These are phyloP conservation scores for Pinus albicaulis DNA, from an alignment of 75 land plant genomes.

Conservation along the genomic window DNA sequence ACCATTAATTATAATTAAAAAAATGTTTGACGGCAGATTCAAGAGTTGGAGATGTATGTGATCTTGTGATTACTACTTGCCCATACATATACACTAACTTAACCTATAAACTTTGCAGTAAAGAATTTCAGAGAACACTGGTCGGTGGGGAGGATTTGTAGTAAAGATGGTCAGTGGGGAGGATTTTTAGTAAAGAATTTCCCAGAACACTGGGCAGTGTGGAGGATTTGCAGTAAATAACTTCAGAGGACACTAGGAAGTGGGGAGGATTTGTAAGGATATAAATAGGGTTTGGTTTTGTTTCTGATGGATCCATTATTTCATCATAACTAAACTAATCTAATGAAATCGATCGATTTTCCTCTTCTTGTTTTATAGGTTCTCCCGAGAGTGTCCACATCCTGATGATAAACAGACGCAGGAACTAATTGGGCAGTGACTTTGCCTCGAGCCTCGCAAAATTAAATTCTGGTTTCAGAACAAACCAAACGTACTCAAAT, in stretches of 20 bases:
- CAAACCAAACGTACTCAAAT: conserved; percentile 82
- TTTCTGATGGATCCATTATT: background rate
- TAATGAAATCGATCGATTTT: background rate
- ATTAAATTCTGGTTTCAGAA: conserved; percentile 97
- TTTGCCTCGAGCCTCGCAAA: conserved; percentile 62
- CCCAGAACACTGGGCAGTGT: too few species aligned
- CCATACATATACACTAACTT: background rate
- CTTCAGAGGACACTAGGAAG: background rate
- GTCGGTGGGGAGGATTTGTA: too few species aligned
- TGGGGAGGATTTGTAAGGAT: background rate
- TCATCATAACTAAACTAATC: background rate
- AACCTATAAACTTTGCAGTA: too few species aligned
- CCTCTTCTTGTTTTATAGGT: conserved; percentile 17
- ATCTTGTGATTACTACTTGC: background rate
- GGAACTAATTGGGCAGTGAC: conserved; percentile 66
- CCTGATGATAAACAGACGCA: conserved; percentile 91
- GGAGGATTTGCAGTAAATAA: too few species aligned
- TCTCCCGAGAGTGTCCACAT: conserved; percentile 91
- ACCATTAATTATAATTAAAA: too few species aligned
- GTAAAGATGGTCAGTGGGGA: too few species aligned
- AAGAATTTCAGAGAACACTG: too few species aligned
- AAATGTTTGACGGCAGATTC: too few species aligned
- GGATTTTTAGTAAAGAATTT: too few species aligned
- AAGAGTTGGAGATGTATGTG: conserved; percentile 70
- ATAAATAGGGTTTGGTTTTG: background rate